Base-by-base conservation (phyloP, 129 eudicot genomes). In the Flaveria linearis region DNA sequence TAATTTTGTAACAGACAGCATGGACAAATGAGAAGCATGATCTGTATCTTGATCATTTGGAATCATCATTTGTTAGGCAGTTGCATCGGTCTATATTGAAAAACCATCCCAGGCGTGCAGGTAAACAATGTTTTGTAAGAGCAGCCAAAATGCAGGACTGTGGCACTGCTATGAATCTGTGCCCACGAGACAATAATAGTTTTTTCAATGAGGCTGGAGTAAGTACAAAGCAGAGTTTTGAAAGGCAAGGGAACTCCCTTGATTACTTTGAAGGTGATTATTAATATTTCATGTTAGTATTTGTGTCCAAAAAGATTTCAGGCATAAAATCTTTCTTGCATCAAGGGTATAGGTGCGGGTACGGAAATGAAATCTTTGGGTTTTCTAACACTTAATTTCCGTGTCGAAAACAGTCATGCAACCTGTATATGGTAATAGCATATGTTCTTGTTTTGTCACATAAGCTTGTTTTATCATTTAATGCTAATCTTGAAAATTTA, bases 1-100 rank as follows among this genome's bases (percentile, higher is more conserved):
- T 23, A 39, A 51, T 71, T 79, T 71, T 55, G 42, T 63, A 15
- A 15, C 84, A 82, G 88, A 73, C 65, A 26, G n/a, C 78, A 46
- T 87, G 90, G 96, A 87, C 92, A 16, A 46, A 90, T 79, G 88
- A 83, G 80, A 87, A 78, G 83, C 96, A 90, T 82, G 84, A 68
- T 53, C 10, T 69, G 76, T 90, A 85, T 82, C 88, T 90, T 60
- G 70, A 82, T 75, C 67, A 79, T 67, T 72, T 90, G 73, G 96
- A 90, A 81, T 77, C 82, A 43, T 87, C 96, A 65, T 90, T 90
- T 80, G 85, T 87, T 58, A 61, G 81, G 73, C 90, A 87, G 81
- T 78, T 90, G 80, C 85, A 90, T 42, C 76, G 58, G 22, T 90
- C 96, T 9, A 67, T 68, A 67, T 15, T 57, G 53, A 77, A 72